These are phyloP conservation scores for Fistulinella prunicolor DNA, from an alignment of 768 basidiomycete genomes.

Conservation along the genomic window DNA sequence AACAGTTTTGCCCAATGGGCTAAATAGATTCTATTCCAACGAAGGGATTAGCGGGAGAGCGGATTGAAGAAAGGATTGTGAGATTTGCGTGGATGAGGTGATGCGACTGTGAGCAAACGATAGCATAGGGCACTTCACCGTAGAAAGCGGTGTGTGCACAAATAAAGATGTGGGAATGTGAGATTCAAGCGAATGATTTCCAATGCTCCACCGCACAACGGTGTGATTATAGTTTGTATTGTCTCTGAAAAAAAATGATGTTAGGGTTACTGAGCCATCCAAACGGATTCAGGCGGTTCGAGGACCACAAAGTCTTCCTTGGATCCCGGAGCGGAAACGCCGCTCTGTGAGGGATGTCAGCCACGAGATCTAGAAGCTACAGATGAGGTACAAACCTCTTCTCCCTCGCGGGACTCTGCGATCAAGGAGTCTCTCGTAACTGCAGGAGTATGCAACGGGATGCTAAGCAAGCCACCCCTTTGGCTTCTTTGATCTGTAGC, in stretches of 20 bases:
- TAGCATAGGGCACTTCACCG: neutral
- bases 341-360: slow-evolving; percentile 3
- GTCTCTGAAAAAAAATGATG: neutral
- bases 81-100: neutral
- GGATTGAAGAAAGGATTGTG: neutral
- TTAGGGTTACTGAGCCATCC: neutral
- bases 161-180: neutral
- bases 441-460: slow-evolving; percentile 3
- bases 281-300: neutral
- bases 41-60: neutral
- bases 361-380: neutral
- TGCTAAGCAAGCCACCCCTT: neutral
- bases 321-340: neutral
- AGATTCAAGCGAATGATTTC: neutral
- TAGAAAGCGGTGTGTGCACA: neutral
- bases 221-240: slow-evolving; percentile 6
- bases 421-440: neutral
- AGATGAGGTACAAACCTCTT: slow-evolving; percentile 8
- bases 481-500: slow-evolving; percentile 7
- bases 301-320: slow-evolving; percentile 8
- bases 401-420: neutral
- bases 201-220: slow-evolving; percentile 7
- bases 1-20: neutral
- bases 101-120: slow-evolving; percentile 4
- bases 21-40: neutral